A percentile compares a stretch with the other conserved stretches of the same genome.
Evolutionary conservation across 495 filamentous ascomycete species (phyloP).

Genomic region (Rostrohypoxylon terebratum): DNA sequence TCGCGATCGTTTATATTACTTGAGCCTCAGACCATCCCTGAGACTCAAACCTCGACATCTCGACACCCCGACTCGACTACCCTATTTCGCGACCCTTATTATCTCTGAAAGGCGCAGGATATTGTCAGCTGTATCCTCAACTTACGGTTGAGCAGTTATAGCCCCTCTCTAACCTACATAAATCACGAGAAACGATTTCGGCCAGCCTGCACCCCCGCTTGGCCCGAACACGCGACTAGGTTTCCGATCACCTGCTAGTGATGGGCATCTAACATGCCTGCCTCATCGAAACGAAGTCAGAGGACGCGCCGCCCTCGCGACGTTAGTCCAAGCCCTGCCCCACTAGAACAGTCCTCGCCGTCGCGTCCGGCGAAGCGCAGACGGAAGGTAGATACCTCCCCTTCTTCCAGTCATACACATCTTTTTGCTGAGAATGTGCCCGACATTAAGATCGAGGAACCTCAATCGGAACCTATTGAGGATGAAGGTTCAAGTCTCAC

Average conservation of each 20-base stretch:
- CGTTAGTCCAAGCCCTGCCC: slow-evolving; percentile 49
- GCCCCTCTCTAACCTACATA: neutral
- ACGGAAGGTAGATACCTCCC: slow-evolving; percentile 70
- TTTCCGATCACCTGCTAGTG: slow-evolving; percentile 7
- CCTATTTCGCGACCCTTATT: neutral
- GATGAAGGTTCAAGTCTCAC: slow-evolving; percentile 58
- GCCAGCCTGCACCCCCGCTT: neutral
- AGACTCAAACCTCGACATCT: slow-evolving; percentile 9
- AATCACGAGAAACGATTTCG: neutral
- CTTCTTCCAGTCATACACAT: slow-evolving; percentile 27
- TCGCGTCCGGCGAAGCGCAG: slow-evolving; percentile 78
- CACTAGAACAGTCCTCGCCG: slow-evolving; percentile 69
- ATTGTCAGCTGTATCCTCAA: neutral
- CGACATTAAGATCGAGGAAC: slow-evolving; percentile 50
- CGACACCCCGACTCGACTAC: slow-evolving; percentile 22
- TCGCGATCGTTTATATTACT: slow-evolving; percentile 14
- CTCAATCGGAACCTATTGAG: slow-evolving; percentile 50
- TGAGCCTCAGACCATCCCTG: slow-evolving; percentile 38
- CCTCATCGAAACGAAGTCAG: slow-evolving; percentile 58
- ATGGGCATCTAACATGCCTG: slow-evolving; percentile 52
- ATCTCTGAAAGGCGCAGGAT: neutral
- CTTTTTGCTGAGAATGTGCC: slow-evolving; percentile 30
- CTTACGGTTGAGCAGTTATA: slow-evolving; percentile 16
- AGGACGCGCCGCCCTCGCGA: slow-evolving; percentile 55
- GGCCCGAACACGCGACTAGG: slow-evolving; percentile 1